Conservation (phyloP, 2,329 filamentous ascomycete genomes). For the Alternaria alternata region DNA sequence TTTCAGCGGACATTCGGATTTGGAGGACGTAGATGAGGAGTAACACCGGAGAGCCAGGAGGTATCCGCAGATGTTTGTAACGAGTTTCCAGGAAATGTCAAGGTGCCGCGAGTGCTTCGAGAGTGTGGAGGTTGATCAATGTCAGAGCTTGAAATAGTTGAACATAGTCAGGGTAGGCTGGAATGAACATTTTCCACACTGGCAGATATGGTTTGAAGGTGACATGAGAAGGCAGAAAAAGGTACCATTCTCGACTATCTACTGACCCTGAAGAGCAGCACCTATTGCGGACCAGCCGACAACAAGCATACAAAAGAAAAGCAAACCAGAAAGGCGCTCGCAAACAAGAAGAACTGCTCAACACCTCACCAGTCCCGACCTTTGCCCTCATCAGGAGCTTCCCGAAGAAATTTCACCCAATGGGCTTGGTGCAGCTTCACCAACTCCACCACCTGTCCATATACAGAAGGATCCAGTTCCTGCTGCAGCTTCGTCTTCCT, state of each 20-base stretch:
- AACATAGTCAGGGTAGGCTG: background rate
- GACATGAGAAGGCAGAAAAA: slow-evolving; percentile 1
- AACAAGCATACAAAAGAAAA: slow-evolving; percentile 2
- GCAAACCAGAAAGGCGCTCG: background rate
- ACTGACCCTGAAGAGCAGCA: slow-evolving; percentile 1
- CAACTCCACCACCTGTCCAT: background rate
- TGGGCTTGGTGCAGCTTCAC: background rate
- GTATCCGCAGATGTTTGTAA: background rate
- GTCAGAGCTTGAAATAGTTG: background rate
- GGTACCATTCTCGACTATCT: slow-evolving; percentile 2
- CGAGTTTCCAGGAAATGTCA: background rate
- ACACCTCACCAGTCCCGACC: background rate
- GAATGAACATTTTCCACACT: background rate
- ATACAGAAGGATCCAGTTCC: background rate
- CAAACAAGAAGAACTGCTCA: background rate
- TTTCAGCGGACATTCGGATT: background rate
- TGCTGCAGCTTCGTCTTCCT: background rate
- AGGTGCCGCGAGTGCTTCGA: background rate
- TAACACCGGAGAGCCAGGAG: background rate
- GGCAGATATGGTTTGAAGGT: background rate
- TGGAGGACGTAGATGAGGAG: background rate
- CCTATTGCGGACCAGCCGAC: background rate
- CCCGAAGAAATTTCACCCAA: background rate
- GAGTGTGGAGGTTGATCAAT: background rate
- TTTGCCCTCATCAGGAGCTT: background rate